phyloP scores from a whole-genome alignment of 345 rosid species.

The Jatropha curcas region DNA sequence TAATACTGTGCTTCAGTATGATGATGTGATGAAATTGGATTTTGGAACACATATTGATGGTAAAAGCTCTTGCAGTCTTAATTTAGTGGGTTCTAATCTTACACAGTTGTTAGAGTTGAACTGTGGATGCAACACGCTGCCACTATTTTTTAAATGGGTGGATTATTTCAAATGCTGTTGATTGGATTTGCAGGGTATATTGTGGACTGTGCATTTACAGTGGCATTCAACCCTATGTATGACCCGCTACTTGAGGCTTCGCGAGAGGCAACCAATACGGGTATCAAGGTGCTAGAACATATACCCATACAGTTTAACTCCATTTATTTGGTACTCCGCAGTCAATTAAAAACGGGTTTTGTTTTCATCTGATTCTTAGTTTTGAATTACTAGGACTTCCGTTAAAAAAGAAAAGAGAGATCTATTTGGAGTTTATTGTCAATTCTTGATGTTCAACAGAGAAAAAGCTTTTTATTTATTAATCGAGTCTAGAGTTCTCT shows the following conservation, averaged over 20 bases:
- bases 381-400: not conserved
- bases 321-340: not conserved
- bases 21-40: constrained; percentile 96
- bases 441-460: not conserved
- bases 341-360: not conserved
- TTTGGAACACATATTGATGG: constrained; percentile 98
- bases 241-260: constrained; percentile 94
- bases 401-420: too few species aligned
- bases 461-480: not conserved
- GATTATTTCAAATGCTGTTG: constrained; percentile 23
- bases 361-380: constrained; percentile 4
- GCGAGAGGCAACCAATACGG: constrained; percentile 93
- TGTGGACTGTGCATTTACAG: constrained; percentile 93
- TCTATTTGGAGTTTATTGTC: not conserved
- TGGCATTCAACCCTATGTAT: constrained; percentile 97
- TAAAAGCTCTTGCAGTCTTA: constrained; percentile 16
- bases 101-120: constrained; percentile 6
- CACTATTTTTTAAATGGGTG: not conserved
- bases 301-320: not conserved
- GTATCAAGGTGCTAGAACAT: constrained; percentile 66
- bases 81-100: constrained; percentile 1
- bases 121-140: not conserved
- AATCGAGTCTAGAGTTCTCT: not conserved
- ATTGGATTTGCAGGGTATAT: constrained; percentile 63
- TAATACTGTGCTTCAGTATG: constrained; percentile 93